These are phyloP conservation scores for Baorangia bicolor DNA, from an alignment of 768 basidiomycete species.

Conservation along the genomic window DNA sequence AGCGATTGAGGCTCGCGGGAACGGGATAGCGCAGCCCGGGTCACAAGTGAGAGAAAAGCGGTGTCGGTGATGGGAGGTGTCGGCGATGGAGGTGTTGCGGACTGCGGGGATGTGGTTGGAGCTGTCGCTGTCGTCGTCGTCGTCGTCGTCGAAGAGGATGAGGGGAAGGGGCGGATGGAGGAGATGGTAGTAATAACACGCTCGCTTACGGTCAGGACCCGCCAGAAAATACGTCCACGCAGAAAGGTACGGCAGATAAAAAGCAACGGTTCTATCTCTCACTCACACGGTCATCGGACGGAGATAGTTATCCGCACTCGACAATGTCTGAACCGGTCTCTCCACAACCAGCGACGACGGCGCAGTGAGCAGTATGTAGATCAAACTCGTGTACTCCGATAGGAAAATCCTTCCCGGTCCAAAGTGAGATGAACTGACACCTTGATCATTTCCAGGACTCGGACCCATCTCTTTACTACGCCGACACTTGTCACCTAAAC, in stretches of 20 bases:
- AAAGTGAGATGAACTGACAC: not conserved
- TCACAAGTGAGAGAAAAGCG: not conserved
- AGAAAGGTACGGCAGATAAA: not conserved
- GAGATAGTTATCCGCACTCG: not conserved
- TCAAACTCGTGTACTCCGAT: not conserved
- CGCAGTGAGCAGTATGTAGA: not conserved
- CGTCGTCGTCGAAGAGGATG: not conserved
- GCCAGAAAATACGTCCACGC: not conserved
- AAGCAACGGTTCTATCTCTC: not conserved
- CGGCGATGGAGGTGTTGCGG: not conserved
- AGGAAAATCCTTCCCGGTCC: not conserved
- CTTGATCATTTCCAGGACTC: too few relatives aligned
- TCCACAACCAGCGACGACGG: not conserved
- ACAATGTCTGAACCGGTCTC: conserved; percentile 3
- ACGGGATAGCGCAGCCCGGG: not conserved
- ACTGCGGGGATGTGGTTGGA: not conserved
- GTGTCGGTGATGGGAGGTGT: not conserved
- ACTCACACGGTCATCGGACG: conserved; percentile 18
- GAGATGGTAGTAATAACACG: not conserved
- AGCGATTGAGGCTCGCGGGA: conserved; percentile 2
- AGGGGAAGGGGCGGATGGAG: not conserved
- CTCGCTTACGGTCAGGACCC: not conserved
- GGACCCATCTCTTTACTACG: too few relatives aligned
- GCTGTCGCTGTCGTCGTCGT: not conserved
- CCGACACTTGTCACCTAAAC: too few relatives aligned